Evolutionary conservation across 2,329 filamentous ascomycete genomes (phyloP).

Genomic region (Hypoxylon sp.): DNA sequence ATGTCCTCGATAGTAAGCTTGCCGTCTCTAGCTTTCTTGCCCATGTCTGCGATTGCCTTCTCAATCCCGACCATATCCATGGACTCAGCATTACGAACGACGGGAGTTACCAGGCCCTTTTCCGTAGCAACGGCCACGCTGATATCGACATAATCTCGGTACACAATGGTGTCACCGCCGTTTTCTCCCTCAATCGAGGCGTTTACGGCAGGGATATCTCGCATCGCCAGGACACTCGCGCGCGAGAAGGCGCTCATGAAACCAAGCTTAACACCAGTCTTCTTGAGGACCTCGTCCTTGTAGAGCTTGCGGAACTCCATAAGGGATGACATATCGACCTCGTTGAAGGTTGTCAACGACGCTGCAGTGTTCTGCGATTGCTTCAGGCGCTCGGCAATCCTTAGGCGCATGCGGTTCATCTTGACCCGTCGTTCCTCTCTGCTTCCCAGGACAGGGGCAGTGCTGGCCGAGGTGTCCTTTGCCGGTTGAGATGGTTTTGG

Average conservation of each 20-base stretch:
- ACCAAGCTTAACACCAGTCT: conserved; percentile 96
- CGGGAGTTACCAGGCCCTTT: conserved; percentile 96
- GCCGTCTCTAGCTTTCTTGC: conserved; percentile 96
- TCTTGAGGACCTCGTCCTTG: conserved; percentile 96
- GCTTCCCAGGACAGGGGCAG: conserved; percentile 69
- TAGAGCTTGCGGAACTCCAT: conserved; percentile 98
- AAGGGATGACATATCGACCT: conserved; percentile 97
- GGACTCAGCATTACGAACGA: conserved; percentile 91
- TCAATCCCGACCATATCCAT: conserved; percentile 92
- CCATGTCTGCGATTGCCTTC: conserved; percentile 89
- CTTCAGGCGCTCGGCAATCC: conserved; percentile 97
- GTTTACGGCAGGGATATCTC: conserved; percentile 93
- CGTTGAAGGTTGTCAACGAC: conserved; percentile 97
- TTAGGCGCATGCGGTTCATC: conserved; percentile 99
- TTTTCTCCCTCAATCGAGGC: conserved; percentile 96
- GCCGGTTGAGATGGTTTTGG: conserved; percentile 55
- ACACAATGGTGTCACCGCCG: conserved; percentile 96
- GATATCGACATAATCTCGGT: conserved; percentile 97
- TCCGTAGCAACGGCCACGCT: conserved; percentile 97
- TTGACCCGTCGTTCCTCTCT: conserved; percentile 95
- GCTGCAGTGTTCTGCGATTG: conserved; percentile 99
- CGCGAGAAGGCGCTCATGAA: conserved; percentile 99
- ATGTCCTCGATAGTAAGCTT: conserved; percentile 99
- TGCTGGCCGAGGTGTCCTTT: conserved; percentile 56
- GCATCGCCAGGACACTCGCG: conserved; percentile 91